Conservation (phyloP, 768 basidiomycete species). For the Termitomyces sp. region DNA sequence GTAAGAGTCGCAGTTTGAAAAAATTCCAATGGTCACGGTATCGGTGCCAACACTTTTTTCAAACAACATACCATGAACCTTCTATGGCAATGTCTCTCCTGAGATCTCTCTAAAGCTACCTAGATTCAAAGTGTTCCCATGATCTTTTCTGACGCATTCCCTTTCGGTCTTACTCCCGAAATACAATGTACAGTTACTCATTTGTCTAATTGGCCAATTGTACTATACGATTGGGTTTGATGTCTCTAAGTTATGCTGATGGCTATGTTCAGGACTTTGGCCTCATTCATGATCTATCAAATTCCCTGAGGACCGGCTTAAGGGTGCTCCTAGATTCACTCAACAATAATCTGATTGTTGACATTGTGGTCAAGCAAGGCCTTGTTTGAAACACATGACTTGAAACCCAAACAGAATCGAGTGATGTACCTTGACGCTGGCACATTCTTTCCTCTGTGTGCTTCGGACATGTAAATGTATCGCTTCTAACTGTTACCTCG, state of each 20-base stretch:
- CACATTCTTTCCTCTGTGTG: neutral
- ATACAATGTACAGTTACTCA: neutral
- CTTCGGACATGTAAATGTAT: neutral
- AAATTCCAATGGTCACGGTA: neutral
- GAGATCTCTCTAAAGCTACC: neutral
- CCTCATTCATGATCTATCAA: neutral
- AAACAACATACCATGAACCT: neutral
- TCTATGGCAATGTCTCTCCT: neutral
- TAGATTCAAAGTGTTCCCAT: neutral
- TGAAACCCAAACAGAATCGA: neutral
- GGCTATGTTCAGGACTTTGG: neutral
- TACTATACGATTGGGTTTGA: neutral
- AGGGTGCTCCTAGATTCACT: neutral
- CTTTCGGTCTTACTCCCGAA: neutral
- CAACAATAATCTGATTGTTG: neutral
- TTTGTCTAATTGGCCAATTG: neutral
- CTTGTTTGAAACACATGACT: neutral
- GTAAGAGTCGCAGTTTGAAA: neutral
- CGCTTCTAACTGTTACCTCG: neutral
- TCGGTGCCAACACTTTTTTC: too few relatives aligned
- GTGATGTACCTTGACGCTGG: neutral
- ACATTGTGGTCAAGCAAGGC: too few relatives aligned
- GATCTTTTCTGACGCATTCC: neutral
- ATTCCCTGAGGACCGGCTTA: neutral
- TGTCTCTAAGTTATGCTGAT: neutral